Evolutionary conservation across 73 alveolate genomes (phyloP).

Genomic region (Uronychia setigera): DNA sequence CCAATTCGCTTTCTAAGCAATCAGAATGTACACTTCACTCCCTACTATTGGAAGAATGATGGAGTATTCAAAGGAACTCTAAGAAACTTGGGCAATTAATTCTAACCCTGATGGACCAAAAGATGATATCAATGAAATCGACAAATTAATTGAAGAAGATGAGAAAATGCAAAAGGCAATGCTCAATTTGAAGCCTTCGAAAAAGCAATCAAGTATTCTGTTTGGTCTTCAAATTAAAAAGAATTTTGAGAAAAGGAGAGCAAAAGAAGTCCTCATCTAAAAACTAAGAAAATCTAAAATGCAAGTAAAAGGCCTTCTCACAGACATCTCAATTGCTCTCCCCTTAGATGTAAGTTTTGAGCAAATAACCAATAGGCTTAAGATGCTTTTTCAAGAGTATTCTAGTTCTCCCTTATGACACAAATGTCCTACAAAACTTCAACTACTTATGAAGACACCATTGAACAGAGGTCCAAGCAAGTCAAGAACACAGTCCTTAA

Average conservation of each 20-base stretch:
- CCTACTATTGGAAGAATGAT: neutral
- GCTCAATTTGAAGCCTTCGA: conserved; percentile 7
- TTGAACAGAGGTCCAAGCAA: conserved; percentile 2
- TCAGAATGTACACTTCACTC: neutral
- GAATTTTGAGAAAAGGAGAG: neutral
- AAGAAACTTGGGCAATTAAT: neutral
- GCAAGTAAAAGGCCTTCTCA: conserved; percentile 20
- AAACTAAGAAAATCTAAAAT: conserved; percentile 26
- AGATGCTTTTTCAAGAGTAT: conserved; percentile 42
- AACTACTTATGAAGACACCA: neutral
- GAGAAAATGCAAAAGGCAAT: neutral
- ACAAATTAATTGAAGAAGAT: neutral
- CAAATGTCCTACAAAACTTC: conserved; percentile 9
- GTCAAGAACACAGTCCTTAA: neutral
- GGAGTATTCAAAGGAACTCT: neutral
- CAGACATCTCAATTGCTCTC: conserved; percentile 29
- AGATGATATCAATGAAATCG: neutral
- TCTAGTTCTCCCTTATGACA: conserved; percentile 31
- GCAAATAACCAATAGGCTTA: neutral
- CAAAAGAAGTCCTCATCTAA: neutral
- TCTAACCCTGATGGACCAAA: neutral
- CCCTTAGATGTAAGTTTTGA: conserved; percentile 49
- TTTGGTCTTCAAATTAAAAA: neutral
- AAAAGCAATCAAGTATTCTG: neutral
- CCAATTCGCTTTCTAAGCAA: neutral